Conservation (phyloP, 1,139 yeast species). For the Nakaseomyces uthaithaninus region DNA sequence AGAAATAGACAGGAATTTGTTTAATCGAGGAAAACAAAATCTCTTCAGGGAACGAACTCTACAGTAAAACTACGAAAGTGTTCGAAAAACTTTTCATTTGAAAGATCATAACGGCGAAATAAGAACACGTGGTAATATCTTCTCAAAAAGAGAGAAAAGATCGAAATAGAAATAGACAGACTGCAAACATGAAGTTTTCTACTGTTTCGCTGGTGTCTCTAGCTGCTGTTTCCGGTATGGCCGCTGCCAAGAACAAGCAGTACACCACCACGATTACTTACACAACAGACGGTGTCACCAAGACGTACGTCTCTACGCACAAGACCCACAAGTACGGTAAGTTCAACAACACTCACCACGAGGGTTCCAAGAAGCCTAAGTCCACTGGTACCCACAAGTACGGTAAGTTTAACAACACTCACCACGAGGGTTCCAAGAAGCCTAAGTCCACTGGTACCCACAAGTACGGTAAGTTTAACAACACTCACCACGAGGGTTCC, state of each 20-base stretch:
- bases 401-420: constrained; percentile 47
- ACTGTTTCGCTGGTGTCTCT: constrained; percentile 31
- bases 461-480: constrained; percentile 45
- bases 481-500: constrained; percentile 34
- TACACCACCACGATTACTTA: constrained; percentile 21
- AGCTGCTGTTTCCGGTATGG: constrained; percentile 29
- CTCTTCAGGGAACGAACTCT: too few relatives aligned
- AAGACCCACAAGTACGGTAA: constrained; percentile 37
- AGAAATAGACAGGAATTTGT: too few relatives aligned
- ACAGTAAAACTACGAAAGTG: too few relatives aligned
- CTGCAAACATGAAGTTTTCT: constrained; percentile 34
- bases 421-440: constrained; percentile 27
- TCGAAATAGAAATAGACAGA: neutral
- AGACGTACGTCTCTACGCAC: constrained; percentile 32
- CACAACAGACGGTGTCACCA: constrained; percentile 13
- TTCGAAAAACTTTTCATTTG: too few relatives aligned
- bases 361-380: constrained; percentile 33
- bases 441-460: constrained; percentile 37
- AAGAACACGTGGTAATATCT: too few relatives aligned
- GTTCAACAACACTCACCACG: constrained; percentile 39
- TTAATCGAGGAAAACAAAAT: too few relatives aligned
- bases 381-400: constrained; percentile 38
- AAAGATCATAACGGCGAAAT: too few relatives aligned
- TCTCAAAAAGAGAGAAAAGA: too few relatives aligned
- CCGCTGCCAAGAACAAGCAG: constrained; percentile 22